These are phyloP conservation scores for Adansonia rubrostipa DNA, from an alignment of 441 rosid species.

Conservation along the genomic window DNA sequence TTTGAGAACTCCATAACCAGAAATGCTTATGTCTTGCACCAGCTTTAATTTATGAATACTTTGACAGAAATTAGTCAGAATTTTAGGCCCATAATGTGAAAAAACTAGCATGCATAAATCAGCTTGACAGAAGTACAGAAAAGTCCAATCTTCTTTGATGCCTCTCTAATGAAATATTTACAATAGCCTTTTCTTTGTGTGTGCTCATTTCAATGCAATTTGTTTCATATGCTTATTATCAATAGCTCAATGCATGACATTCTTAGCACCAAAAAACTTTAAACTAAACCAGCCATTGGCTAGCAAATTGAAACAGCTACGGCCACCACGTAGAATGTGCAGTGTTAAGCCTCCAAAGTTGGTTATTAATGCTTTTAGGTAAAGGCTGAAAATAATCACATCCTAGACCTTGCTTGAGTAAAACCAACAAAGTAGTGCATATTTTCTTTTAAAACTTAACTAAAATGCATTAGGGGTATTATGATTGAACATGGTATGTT, in stretches of 20 bases:
- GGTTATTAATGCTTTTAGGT: background rate
- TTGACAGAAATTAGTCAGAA: background rate
- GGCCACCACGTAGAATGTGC: background rate
- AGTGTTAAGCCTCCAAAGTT: background rate
- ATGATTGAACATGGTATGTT: background rate
- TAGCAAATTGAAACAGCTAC: background rate
- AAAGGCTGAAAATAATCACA: background rate
- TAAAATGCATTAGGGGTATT: background rate
- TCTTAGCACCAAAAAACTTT: background rate
- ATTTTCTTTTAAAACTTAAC: background rate
- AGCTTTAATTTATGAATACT: background rate
- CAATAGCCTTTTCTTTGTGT: background rate
- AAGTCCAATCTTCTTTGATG: background rate
- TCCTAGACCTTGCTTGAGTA: background rate
- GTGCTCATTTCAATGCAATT: background rate
- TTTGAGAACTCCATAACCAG: background rate
- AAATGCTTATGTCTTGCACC: background rate
- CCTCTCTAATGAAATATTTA: background rate
- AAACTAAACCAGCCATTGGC: background rate
- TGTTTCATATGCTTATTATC: background rate
- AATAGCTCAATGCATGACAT: background rate
- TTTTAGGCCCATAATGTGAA: background rate
- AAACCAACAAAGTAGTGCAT: background rate
- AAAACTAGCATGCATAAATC: background rate
- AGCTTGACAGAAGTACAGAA: background rate